Conservation (phyloP, 2,329 filamentous ascomycete genomes). For the Alternaria arborescens region DNA sequence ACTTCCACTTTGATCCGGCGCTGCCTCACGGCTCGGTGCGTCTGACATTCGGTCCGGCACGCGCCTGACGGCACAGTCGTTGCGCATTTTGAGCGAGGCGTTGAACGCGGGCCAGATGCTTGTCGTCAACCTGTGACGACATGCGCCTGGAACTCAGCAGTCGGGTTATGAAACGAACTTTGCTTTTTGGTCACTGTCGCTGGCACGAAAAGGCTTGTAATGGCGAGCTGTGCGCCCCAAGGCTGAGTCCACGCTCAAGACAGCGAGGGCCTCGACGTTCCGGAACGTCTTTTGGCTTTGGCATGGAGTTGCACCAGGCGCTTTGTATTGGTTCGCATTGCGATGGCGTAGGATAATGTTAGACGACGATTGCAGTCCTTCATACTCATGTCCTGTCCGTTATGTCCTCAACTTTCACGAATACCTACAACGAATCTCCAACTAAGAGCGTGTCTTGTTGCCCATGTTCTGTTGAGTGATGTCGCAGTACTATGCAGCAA, state of each 20-base stretch:
- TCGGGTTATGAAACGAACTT: not conserved
- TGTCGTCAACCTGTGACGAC: not conserved
- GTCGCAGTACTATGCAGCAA: not conserved
- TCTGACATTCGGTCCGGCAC: constrained; percentile 11
- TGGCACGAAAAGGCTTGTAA: not conserved
- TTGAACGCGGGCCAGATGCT: not conserved
- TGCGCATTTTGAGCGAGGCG: constrained; percentile 9
- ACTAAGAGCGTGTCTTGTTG: not conserved
- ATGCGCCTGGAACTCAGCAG: not conserved
- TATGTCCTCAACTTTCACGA: not conserved
- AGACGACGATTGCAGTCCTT: not conserved
- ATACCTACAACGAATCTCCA: not conserved
- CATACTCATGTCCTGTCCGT: not conserved
- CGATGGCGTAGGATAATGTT: constrained; percentile 15
- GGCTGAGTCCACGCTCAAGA: not conserved
- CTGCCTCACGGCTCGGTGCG: constrained; percentile 12
- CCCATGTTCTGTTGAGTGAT: not conserved
- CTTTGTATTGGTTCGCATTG: constrained; percentile 13
- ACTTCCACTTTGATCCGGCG: not conserved
- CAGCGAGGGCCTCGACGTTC: not conserved
- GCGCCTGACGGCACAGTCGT: constrained; percentile 10
- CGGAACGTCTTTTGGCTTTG: constrained; percentile 3
- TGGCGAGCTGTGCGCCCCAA: not conserved
- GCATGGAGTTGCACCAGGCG: constrained; percentile 12
- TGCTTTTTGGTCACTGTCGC: not conserved